Percentiles rank a stretch among this genome's conserved stretches.
These are phyloP conservation scores for Cryptococcus sp. DNA, from an alignment of 1,284 basidiomycete species.

Conservation along the genomic window DNA sequence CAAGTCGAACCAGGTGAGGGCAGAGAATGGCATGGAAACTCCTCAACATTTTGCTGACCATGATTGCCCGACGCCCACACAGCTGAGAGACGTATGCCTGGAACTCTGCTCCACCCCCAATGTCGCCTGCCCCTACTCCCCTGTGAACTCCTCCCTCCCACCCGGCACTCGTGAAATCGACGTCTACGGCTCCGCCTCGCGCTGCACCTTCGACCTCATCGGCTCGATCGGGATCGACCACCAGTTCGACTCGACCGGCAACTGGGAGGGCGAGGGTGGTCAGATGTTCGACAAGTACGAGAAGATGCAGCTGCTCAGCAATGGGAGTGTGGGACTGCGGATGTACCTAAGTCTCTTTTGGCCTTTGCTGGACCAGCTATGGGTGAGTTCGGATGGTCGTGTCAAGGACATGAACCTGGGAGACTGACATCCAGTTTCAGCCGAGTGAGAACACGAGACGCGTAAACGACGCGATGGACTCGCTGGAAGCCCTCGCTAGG, in stretches of 20 bases:
- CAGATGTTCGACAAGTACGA: constrained; percentile 25
- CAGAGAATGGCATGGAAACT: not conserved
- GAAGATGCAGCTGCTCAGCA: constrained; percentile 21
- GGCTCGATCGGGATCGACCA: constrained; percentile 19
- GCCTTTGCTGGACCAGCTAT: constrained; percentile 20
- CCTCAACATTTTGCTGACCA: not conserved
- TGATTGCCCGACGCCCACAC: not conserved
- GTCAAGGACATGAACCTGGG: not conserved
- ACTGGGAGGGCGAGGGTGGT: constrained; percentile 20
- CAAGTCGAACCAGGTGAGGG: constrained; percentile 24
- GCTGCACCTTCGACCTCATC: constrained; percentile 29
- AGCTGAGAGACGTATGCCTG: constrained; percentile 18
- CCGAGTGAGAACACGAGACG: constrained; percentile 23
- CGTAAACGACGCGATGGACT: constrained; percentile 22
- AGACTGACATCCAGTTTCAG: constrained; percentile 9
- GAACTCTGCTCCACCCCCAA: constrained; percentile 13
- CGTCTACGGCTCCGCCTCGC: constrained; percentile 17
- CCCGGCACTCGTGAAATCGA: constrained; percentile 18
- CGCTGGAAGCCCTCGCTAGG: constrained; percentile 21
- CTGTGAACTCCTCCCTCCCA: not conserved
- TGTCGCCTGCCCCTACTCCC: constrained; percentile 8
- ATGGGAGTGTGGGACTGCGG: constrained; percentile 12
- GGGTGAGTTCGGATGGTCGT: constrained; percentile 12
- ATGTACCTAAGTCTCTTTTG: constrained; percentile 14
- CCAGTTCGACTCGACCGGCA: constrained; percentile 16